Conservation (phyloP, 306 rosid genomes). For the Adenanthera pavonina region DNA sequence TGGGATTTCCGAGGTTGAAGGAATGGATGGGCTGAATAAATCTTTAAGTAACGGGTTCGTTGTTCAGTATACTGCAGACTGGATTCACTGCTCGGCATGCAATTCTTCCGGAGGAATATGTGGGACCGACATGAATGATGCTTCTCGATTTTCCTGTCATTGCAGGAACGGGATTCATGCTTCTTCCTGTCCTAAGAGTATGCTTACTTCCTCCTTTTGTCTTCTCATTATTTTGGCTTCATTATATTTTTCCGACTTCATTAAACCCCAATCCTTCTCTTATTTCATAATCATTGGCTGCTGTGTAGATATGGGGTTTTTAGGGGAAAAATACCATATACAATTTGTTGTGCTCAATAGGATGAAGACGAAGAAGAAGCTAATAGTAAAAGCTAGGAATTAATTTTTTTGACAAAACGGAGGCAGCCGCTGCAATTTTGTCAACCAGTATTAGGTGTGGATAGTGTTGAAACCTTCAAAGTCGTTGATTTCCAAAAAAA, state of each 20-base stretch:
- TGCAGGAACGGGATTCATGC: conserved; percentile 43
- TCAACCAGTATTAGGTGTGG: not conserved
- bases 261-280: not conserved
- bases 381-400: not conserved
- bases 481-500: not conserved
- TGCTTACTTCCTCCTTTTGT: conserved; percentile 27
- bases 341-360: not conserved
- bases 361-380: conserved; percentile 3
- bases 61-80: conserved; percentile 22
- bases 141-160: conserved; percentile 41
- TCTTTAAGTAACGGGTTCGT: conserved; percentile 47
- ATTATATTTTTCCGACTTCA: not conserved
- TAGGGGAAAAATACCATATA: not conserved
- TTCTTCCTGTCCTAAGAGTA: conserved; percentile 42
- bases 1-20: not conserved
- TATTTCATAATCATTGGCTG: not conserved
- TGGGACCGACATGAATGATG: conserved; percentile 33
- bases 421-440: not conserved
- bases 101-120: conserved; percentile 32
- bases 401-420: not conserved
- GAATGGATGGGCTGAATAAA: not conserved
- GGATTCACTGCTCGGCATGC: conserved; percentile 34
- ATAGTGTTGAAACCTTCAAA: conserved; percentile 14
- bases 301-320: not conserved
- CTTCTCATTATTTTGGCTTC: not conserved